phyloP scores from a whole-genome alignment of 805 yeast species.

The Starmerella bombicola region DNA sequence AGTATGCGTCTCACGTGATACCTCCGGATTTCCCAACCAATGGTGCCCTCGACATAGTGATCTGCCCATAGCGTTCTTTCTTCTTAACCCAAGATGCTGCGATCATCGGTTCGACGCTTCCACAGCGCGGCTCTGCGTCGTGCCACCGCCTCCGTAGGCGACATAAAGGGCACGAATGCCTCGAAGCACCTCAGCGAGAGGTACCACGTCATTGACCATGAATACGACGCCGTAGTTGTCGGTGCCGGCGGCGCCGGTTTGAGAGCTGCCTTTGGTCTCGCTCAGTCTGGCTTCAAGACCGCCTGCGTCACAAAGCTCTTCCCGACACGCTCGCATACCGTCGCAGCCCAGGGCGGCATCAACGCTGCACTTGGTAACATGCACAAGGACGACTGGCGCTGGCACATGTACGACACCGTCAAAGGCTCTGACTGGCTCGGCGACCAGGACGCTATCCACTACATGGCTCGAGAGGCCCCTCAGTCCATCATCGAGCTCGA shows the following conservation, averaged over 20 bases:
- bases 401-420: conserved; percentile 99
- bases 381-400: conserved; percentile 98
- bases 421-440: conserved; percentile 99
- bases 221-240: conserved; percentile 92
- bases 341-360: conserved; percentile 99
- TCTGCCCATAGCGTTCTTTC: neutral
- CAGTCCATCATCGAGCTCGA: conserved; percentile 89
- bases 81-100: conserved; percentile 7
- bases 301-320: conserved; percentile 94
- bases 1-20: neutral
- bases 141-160: conserved; percentile 27
- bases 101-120: conserved; percentile 15
- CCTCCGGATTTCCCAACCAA: neutral
- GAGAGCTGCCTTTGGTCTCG: conserved; percentile 95
- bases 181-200: conserved; percentile 47
- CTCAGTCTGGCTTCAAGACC: conserved; percentile 92
- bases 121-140: conserved; percentile 13
- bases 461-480: conserved; percentile 98
- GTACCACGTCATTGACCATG: conserved; percentile 91
- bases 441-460: conserved; percentile 97
- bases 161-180: conserved; percentile 36
- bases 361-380: conserved; percentile 97
- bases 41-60: neutral
- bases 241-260: conserved; percentile 99
- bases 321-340: conserved; percentile 98